A percentile compares a stretch with the other conserved stretches of the same genome.
phyloP scores from a whole-genome alignment of 352 stramenopile genomes.

The Elongisporangium undulatum region DNA sequence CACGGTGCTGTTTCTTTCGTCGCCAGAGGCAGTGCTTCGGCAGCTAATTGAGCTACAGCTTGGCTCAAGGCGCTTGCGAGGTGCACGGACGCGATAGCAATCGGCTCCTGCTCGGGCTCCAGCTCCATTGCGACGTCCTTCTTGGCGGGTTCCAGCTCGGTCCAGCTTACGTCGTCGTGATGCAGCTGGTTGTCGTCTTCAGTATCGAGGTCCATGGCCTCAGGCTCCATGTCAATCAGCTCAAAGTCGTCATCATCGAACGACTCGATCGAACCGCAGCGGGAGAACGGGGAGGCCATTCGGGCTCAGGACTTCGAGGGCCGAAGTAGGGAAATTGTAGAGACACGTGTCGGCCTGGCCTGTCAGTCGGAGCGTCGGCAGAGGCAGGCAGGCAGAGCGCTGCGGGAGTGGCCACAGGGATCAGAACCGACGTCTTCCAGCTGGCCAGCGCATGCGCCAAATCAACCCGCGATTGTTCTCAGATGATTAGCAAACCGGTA shows the following conservation, averaged over 20 bases:
- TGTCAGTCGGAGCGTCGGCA: not conserved
- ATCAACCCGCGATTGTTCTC: not conserved
- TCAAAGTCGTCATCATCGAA: not conserved
- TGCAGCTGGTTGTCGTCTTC: not conserved
- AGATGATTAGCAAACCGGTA: not conserved
- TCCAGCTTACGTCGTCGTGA: not conserved
- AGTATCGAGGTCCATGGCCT: not conserved
- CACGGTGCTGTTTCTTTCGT: not conserved
- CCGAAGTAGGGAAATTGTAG: not conserved
- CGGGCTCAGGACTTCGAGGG: not conserved
- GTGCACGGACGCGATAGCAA: not conserved
- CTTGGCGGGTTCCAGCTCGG: not conserved
- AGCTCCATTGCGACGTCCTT: not conserved
- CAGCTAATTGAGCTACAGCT: not conserved
- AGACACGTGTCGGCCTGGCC: too few relatives aligned
- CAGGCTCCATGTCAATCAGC: not conserved
- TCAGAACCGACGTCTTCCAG: not conserved
- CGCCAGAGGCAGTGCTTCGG: not conserved
- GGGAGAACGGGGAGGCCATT: not conserved
- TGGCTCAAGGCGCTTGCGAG: not conserved
- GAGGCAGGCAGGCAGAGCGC: not conserved
- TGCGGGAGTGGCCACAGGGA: not conserved
- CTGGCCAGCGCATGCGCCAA: not conserved
- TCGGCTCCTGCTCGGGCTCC: not conserved
- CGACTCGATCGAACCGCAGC: not conserved